These are phyloP conservation scores for Babesia sp. DNA, from an alignment of 169 alveolate genomes.

Conservation along the genomic window DNA sequence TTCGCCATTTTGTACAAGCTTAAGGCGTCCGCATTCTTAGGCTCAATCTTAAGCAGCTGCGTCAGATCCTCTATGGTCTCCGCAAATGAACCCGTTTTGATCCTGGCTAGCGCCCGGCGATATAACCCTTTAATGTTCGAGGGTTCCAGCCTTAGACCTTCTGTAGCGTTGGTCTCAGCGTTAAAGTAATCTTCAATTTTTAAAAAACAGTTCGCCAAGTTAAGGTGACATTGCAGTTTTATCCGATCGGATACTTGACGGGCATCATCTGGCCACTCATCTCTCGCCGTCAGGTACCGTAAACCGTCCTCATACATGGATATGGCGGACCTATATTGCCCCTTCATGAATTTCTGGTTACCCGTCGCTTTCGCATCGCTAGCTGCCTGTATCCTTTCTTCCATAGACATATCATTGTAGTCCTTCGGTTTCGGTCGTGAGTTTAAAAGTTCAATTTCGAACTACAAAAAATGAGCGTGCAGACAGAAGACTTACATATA, in stretches of 20 bases:
- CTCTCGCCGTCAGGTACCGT: conserved; percentile 47
- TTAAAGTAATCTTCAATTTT: conserved; percentile 70
- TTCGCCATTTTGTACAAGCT: conserved; percentile 61
- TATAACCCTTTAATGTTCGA: conserved; percentile 74
- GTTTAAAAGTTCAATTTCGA: conserved; percentile 79
- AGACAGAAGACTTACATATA: conserved; percentile 59
- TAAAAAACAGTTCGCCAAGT: conserved; percentile 68
- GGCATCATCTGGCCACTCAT: conserved; percentile 59
- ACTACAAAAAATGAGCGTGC: conserved; percentile 18
- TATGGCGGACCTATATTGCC: conserved; percentile 71
- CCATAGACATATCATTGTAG: conserved; percentile 73
- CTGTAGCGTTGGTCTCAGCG: conserved; percentile 77
- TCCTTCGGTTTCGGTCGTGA: conserved; percentile 74
- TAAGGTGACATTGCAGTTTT: conserved; percentile 64
- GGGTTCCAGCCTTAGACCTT: conserved; percentile 74
- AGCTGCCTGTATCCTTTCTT: conserved; percentile 82
- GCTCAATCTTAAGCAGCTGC: conserved; percentile 70
- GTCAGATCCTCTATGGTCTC: conserved; percentile 72
- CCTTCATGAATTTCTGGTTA: conserved; percentile 70
- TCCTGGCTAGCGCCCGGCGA: conserved; percentile 79
- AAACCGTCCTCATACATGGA: conserved; percentile 73
- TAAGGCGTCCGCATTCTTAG: conserved; percentile 74
- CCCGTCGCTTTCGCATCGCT: conserved; percentile 75
- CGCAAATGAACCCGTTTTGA: conserved; percentile 67
- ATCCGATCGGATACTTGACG: conserved; percentile 37